Evolutionary conservation across 2,329 filamentous ascomycete genomes (phyloP).

Genomic region (Fusarium equiseti): DNA sequence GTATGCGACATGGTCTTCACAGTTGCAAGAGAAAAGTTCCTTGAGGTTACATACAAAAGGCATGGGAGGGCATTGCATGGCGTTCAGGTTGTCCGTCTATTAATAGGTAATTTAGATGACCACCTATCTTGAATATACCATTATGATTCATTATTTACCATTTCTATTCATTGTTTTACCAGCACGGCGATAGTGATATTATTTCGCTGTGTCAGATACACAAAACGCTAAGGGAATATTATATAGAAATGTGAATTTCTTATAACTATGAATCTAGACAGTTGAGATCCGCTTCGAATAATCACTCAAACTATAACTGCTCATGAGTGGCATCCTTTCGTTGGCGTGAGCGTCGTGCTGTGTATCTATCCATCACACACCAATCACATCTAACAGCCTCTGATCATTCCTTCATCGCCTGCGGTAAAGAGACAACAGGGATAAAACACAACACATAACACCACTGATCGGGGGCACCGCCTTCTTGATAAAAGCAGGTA

Average conservation of each 20-base stretch:
- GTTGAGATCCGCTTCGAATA: slow-evolving; percentile 24
- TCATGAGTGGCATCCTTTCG: slow-evolving; percentile 31
- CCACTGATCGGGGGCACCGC: slow-evolving; percentile 5
- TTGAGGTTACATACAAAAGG: slow-evolving; percentile 39
- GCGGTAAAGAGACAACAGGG: slow-evolving; percentile 22
- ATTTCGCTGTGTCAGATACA: not conserved
- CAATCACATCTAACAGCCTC: slow-evolving; percentile 35
- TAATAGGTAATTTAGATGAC: slow-evolving; percentile 38
- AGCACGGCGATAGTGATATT: not conserved
- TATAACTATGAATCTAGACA: slow-evolving; percentile 32
- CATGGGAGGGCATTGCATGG: slow-evolving; percentile 51
- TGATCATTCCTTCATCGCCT: slow-evolving; percentile 32
- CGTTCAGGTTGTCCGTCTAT: slow-evolving; percentile 48
- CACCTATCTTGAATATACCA: slow-evolving; percentile 41
- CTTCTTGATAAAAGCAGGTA: slow-evolving; percentile 10
- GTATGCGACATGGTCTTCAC: slow-evolving; percentile 24
- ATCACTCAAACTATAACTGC: slow-evolving; percentile 25
- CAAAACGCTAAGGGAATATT: not conserved
- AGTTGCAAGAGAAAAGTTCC: slow-evolving; percentile 26
- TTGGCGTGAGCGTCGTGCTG: slow-evolving; percentile 42
- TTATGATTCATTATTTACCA: slow-evolving; percentile 5
- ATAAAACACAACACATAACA: slow-evolving; percentile 34
- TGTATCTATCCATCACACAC: slow-evolving; percentile 38
- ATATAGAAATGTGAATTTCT: slow-evolving; percentile 18
- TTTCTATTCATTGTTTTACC: not conserved